Evolutionary conservation across 768 basidiomycete species (phyloP).

Genomic region (Phlebiopsis flavidoalba): DNA sequence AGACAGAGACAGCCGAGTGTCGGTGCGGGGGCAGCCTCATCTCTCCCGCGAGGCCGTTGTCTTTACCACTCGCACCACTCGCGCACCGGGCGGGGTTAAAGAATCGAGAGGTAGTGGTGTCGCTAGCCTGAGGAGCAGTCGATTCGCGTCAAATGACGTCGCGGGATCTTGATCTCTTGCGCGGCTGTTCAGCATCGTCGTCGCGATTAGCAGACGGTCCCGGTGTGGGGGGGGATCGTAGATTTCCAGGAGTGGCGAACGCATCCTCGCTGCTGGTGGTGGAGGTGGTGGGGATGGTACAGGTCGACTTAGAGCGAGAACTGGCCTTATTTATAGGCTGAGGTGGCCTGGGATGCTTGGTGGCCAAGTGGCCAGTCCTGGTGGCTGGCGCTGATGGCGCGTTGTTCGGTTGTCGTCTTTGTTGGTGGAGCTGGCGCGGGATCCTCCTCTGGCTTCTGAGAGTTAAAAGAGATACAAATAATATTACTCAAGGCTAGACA

Average conservation of each 20-base stretch:
- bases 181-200: constrained; percentile 21
- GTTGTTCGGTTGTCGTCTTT: constrained; percentile 1
- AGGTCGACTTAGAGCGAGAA: background rate
- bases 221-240: constrained; percentile 14
- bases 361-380: background rate
- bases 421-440: background rate
- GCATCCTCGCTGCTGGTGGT: constrained; percentile 1
- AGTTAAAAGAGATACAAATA: background rate
- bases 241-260: constrained; percentile 20
- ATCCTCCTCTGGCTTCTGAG: background rate
- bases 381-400: constrained; percentile 8
- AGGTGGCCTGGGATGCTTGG: background rate
- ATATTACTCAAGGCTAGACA: background rate
- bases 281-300: constrained; percentile 7
- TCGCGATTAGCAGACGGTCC: constrained; percentile 18
- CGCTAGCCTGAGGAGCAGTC: constrained; percentile 15
- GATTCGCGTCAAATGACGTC: constrained; percentile 9
- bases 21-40: constrained; percentile 20
- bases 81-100: constrained; percentile 8
- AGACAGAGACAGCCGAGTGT: constrained; percentile 17
- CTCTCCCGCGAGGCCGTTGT: constrained; percentile 26
- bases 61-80: constrained; percentile 10
- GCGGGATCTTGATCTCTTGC: constrained; percentile 21
- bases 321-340: no score
- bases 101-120: constrained; percentile 4